Conservation (phyloP, 1,139 yeast species). For the Lodderomyces orthopsilosis region DNA sequence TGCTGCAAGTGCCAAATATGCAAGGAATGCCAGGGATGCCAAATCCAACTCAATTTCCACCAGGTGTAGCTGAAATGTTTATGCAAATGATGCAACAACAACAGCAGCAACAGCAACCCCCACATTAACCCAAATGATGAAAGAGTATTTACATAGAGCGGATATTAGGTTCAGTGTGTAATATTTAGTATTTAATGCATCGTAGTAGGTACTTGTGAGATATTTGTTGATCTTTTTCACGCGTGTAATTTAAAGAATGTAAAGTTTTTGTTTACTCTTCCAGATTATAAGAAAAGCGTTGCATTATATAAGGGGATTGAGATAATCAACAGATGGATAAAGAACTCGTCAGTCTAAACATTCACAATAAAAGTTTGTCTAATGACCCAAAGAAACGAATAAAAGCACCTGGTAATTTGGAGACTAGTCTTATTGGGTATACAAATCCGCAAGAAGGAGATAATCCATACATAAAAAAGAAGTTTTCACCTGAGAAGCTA, state of each 20-base stretch:
- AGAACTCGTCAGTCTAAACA: not conserved
- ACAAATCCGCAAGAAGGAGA: not conserved
- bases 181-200: too few species aligned
- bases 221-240: too few species aligned
- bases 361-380: not conserved
- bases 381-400: not conserved
- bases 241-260: too few species aligned
- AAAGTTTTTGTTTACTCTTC: too few species aligned
- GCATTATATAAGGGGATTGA: too few species aligned
- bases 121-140: not conserved
- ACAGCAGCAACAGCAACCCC: conserved; percentile 9
- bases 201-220: too few species aligned
- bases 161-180: too few species aligned
- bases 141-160: not conserved
- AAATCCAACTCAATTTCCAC: conserved; percentile 6
- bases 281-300: too few species aligned
- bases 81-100: conserved; percentile 20
- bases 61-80: conserved; percentile 11
- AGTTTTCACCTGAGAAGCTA: not conserved
- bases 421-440: not conserved
- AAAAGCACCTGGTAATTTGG: not conserved
- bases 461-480: not conserved
- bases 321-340: not conserved
- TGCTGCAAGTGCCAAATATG: conserved; percentile 12
- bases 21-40: conserved; percentile 9